Base-by-base conservation (phyloP, 1,139 yeast species). In the Groenewaldozyma auringiensis region DNA sequence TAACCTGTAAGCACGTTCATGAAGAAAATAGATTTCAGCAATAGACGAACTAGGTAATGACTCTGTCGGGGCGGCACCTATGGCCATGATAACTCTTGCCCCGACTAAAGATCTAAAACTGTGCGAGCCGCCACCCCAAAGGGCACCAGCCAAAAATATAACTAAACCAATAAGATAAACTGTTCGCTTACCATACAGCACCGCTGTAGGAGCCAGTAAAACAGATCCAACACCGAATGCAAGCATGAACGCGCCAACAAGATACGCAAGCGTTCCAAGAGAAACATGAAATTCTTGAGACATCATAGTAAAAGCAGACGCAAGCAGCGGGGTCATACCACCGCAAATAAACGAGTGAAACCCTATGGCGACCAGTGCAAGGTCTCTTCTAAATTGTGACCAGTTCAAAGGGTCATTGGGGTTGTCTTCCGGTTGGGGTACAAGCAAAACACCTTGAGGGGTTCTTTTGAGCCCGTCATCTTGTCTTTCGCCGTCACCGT, bases 321-420 rank as follows among this genome's bases (percentile, higher is more conserved):
- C 83, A 48, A 79, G 65, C 39, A 79, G 62, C 1, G 84, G 79
- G 2, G 81, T 71, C 62, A 76, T 80, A 39, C 84, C 84, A 25
- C 84, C 84, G 9, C 80, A 79, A 4, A 79, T 62, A 53, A 79
- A 76, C 20, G 79, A 74, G 50, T 76, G 81, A 53, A 76, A 72
- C 2, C 83, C 83, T 41, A 78, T 71, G 32, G 73, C 72, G 20
- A 69, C 54, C 43, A 78, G 63, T 21, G 81, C 76, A 45, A 76
- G 51, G 52, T 78, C 83, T 37, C 82, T 65, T 40, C 75, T 67
- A 78, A 80, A 76, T 4, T 72, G 57, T 1, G 83, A 81, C 87
- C 86, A 81, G 58, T 83, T 83, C 42, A 83, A 66, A 0, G 92
- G 92, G 57, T 83, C 92, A 58, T 83, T 82, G 14, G 84, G 81